Percentiles rank a stretch among this genome's conserved stretches.
These are phyloP conservation scores for Tuber calosporum DNA, from an alignment of 495 filamentous ascomycete species.

Conservation along the genomic window DNA sequence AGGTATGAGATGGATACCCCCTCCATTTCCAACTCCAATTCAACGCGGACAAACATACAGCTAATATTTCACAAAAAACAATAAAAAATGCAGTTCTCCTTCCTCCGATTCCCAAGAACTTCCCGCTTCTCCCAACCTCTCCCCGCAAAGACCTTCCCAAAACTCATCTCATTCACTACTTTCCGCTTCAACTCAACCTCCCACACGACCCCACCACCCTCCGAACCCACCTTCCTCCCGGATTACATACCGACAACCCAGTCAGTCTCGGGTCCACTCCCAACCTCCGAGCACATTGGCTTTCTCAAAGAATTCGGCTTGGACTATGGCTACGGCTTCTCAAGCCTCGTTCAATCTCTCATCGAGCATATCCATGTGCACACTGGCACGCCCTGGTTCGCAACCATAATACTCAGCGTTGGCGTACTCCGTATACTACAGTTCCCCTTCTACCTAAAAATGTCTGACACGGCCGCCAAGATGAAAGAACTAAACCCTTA, in stretches of 20 bases:
- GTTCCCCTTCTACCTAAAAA: conserved; percentile 56
- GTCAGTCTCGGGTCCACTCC: conserved; percentile 44
- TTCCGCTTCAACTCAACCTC: conserved; percentile 13
- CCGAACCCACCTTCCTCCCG: conserved; percentile 17
- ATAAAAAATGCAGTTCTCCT: conserved; percentile 20
- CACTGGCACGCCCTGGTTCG: conserved; percentile 72
- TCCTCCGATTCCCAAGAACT: conserved; percentile 15
- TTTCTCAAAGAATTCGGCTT: conserved; percentile 76
- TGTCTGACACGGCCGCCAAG: conserved; percentile 54
- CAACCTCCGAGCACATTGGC: conserved; percentile 60
- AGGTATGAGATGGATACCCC: neutral
- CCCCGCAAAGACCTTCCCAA: conserved; percentile 15
- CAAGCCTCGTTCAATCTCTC: conserved; percentile 59
- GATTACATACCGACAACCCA: conserved; percentile 22
- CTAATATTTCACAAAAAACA: neutral
- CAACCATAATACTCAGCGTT: conserved; percentile 58
- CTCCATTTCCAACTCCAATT: neutral
- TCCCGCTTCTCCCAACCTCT: conserved; percentile 33
- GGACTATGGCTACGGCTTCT: conserved; percentile 76
- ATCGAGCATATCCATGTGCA: conserved; percentile 77
- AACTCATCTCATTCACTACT: conserved; percentile 16
- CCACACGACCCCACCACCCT: conserved; percentile 11
- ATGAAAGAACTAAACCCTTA: conserved; percentile 48
- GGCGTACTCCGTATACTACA: conserved; percentile 57
- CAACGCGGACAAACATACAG: neutral